phyloP scores from a whole-genome alignment of 106 monocot species.

The Hemerocallis citrina region DNA sequence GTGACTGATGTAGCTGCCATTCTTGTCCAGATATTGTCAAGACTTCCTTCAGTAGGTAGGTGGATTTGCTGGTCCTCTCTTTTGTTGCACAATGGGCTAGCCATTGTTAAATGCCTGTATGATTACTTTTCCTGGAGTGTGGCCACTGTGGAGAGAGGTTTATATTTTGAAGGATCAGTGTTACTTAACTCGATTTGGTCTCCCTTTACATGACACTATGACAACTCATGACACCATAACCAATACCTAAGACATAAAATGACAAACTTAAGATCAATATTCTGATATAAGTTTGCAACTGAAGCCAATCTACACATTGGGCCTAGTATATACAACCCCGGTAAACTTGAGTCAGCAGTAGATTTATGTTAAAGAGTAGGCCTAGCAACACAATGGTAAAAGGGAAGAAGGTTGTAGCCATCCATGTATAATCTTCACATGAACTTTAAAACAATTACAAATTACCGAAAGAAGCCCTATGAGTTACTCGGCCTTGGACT shows the following conservation, averaged over 20 bases:
- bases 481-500: too few species aligned
- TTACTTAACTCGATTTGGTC: not conserved
- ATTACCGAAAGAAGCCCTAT: too few species aligned
- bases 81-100: not conserved
- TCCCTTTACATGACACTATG: not conserved
- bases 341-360: too few species aligned
- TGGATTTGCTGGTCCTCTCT: conserved; percentile 3
- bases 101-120: not conserved
- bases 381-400: too few species aligned
- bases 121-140: not conserved
- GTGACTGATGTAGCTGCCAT: conserved; percentile 75
- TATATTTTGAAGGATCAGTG: not conserved
- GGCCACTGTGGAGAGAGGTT: not conserved
- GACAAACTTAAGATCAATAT: too few species aligned
- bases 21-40: conserved; percentile 74
- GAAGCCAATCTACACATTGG: too few species aligned
- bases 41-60: conserved; percentile 68
- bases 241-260: not conserved
- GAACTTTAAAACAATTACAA: too few species aligned
- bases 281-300: too few species aligned
- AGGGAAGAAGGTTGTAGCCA: too few species aligned
- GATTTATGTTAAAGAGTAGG: too few species aligned
- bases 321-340: too few species aligned
- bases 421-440: too few species aligned
- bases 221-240: not conserved